These are phyloP conservation scores for Puccinia triticina DNA, from an alignment of 1,284 basidiomycete genomes.

Conservation along the genomic window DNA sequence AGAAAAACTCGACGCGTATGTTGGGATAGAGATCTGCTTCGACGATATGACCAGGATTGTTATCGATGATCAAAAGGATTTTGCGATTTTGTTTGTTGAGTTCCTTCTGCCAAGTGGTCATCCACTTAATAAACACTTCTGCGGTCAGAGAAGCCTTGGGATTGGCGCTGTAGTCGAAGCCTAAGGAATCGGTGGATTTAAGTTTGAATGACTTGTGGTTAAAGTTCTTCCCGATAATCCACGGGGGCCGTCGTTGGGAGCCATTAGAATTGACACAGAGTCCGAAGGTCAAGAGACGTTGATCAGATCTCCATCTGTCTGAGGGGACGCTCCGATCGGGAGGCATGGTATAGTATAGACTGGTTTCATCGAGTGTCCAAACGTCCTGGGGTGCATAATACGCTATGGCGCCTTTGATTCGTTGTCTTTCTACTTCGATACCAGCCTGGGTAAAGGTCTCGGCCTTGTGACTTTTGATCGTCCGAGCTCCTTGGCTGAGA, in stretches of 20 bases:
- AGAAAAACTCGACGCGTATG: slow-evolving; percentile 38
- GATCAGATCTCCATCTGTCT: slow-evolving; percentile 28
- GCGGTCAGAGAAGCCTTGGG: slow-evolving; percentile 28
- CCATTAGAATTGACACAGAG: slow-evolving; percentile 32
- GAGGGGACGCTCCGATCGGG: slow-evolving; percentile 19
- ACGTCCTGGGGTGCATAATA: slow-evolving; percentile 35
- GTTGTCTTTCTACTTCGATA: slow-evolving; percentile 20
- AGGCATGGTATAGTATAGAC: slow-evolving; percentile 42
- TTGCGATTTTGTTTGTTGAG: slow-evolving; percentile 19
- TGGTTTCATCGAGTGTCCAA: slow-evolving; percentile 35
- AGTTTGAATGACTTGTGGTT: slow-evolving; percentile 14
- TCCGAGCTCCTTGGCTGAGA: slow-evolving; percentile 22
- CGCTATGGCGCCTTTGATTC: slow-evolving; percentile 5
- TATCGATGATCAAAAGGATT: slow-evolving; percentile 36
- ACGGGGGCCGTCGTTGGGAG: slow-evolving; percentile 14
- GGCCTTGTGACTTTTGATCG: slow-evolving; percentile 27
- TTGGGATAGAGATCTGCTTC: slow-evolving; percentile 39
- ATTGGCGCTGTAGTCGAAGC: slow-evolving; percentile 23
- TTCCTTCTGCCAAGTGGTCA: slow-evolving; percentile 34
- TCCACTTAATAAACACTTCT: slow-evolving; percentile 44
- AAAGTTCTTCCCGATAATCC: slow-evolving; percentile 24
- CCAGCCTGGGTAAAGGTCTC: background rate
- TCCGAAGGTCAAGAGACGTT: slow-evolving; percentile 26
- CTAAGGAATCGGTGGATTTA: slow-evolving; percentile 31
- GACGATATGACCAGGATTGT: slow-evolving; percentile 29